Evolutionary conservation across 1,284 basidiomycete species (phyloP), one percentile per base, ranked within the genome.

Genomic region (Ganoderma boninense): DNA sequence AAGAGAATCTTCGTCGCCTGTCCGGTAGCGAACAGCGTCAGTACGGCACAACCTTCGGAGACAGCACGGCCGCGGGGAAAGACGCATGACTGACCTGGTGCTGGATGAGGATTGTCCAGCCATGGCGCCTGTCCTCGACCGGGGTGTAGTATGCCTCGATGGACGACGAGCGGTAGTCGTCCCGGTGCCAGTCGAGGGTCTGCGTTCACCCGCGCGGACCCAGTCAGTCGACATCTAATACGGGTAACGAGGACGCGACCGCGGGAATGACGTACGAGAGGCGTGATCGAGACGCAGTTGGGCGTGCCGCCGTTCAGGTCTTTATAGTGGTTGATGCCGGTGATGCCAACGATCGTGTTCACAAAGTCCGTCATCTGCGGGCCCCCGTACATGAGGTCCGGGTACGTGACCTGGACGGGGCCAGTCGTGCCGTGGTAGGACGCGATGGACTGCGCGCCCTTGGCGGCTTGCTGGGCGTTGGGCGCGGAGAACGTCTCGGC

Each of bases 251-350:
- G 13, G 1, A 14, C 18, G 1, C 7, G 4, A 0, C 0, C 49
- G n/a, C 26, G 46, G 40, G 49, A n/a, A 32, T 6, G 20, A 77
- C 82, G 54, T 66, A 85, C 85, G 32, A 85, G 68, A 6, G 88
- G 87, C 0, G 86, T 86, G 69, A 87, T 86, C 0, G 87, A 86
- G 0, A 90, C 89, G 56, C 85, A 87, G 70, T 88, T 89, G 4
- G 87, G 84, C 16, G 82, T 80, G 0, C 90, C 89, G n/a, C 87
- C 87, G 73, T 87, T 88, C 26, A 89, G 74, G 76, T 91, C 90
- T 32, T 81, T 77, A 69, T 76, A 83, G 52, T 83, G 84, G 8
- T 75, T 77, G 62, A 89, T 85, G 1, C 87, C 86, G 4, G 86
- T 87, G 3, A 87, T 76, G 62, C 81, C 81, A 2, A 82, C 81